Conservation (phyloP, 1,139 yeast genomes). For the Groenewaldozyma sp. region DNA sequence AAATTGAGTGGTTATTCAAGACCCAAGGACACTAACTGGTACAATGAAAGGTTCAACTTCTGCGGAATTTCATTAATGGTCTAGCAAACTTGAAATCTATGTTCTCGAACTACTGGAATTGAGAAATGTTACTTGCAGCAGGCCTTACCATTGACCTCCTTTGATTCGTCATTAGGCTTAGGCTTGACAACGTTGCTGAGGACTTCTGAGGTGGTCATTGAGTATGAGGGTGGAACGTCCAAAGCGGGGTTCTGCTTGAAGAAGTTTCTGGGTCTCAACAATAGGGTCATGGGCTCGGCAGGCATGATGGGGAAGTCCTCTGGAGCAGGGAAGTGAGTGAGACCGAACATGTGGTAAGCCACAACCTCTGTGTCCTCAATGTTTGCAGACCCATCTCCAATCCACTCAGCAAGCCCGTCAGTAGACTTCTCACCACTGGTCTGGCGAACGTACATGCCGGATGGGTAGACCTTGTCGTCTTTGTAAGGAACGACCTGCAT, state of each 20-base stretch:
- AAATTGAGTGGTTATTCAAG: no score
- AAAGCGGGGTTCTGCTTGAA: constrained; percentile 68
- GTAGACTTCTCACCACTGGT: constrained; percentile 55
- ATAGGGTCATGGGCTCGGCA: constrained; percentile 65
- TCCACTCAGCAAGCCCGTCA: constrained; percentile 46
- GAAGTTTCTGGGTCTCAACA: constrained; percentile 71
- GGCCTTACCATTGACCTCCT: background rate
- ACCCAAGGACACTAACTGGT: no score
- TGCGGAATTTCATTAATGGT: no score
- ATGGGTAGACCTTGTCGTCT: constrained; percentile 58
- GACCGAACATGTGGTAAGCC: constrained; percentile 71
- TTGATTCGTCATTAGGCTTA: background rate
- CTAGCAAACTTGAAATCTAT: no score
- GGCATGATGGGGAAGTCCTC: constrained; percentile 91
- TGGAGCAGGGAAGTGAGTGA: constrained; percentile 80
- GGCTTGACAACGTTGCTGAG: constrained; percentile 8
- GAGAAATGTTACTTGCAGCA: background rate
- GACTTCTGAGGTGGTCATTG: constrained; percentile 52
- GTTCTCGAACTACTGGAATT: no score
- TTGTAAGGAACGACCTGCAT: constrained; percentile 62
- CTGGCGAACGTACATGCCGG: constrained; percentile 52
- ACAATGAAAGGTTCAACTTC: no score
- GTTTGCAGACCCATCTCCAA: constrained; percentile 28
- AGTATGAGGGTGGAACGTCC: constrained; percentile 60
- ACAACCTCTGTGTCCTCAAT: constrained; percentile 50